Base-by-base conservation (phyloP, 805 yeast genomes). In the Lipomyces yamadae region DNA sequence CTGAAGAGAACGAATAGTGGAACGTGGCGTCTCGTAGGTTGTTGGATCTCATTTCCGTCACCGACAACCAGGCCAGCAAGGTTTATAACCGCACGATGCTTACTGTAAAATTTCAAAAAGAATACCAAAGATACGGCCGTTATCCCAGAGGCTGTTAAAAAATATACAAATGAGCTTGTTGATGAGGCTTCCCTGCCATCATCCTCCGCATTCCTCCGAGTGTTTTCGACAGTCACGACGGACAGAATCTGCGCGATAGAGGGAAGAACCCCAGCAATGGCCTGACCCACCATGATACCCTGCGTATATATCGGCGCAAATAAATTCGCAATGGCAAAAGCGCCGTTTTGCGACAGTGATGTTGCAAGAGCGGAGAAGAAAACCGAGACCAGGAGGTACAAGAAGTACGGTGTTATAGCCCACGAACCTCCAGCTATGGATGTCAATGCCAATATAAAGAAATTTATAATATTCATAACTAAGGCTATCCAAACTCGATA, bases 201-300 rank as follows among this genome's bases (percentile, higher is more conserved):
- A 4, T 58, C 61, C 30, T 32, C 45, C 33, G 58, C 63, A 29
- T 48, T 56, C 6, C 65, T 35, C n/a, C 30, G 4, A 3, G 62
- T 60, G 32, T 62, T 4, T 8, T 59, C 72, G 7, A 73, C 78
- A 4, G 79, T 57, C 61, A 84, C 73, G 33, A 85, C 86, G 10
- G 89, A 84, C 10, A 83, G 66, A 67, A 87, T 88, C 72, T 86
- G 83, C 13, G 89, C 87, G 24, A 90, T 75, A 0, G 97, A 87
- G 1, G 99, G 98, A 45, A 94, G 79, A 0, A 95, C 97, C 1
- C 99, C 99, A 0, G 98, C 92, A 18, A 94, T 80, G 0, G 97
- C 97, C 77, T 94, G 97, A 1, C 99, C 99, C 2, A 93, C 93
- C 89, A 95, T 91, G 1, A 89, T 89, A 0, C 90, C 96, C 74